A percentile compares a stretch with the other conserved stretches of the same genome.
Conservation (phyloP, 202 grass and related monocot species). For the Hordeum pubiflorum region DNA sequence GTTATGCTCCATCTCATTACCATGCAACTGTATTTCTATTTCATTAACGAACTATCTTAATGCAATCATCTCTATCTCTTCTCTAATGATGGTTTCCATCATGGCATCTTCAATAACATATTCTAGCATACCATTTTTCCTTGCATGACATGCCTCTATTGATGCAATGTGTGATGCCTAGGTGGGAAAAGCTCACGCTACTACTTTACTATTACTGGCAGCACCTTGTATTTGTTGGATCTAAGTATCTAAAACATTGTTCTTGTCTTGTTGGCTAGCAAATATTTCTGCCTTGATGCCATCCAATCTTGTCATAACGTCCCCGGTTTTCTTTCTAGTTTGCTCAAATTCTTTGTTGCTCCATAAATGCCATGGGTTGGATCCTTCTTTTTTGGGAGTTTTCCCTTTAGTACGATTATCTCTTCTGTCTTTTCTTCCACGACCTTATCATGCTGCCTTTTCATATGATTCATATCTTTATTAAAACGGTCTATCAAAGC, state of each 20-base stretch:
- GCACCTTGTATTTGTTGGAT: too few relatives aligned
- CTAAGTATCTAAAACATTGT: too few relatives aligned
- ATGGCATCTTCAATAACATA: too few relatives aligned
- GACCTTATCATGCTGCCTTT: conserved; percentile 44
- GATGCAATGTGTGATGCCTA: too few relatives aligned
- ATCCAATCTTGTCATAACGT: conserved; percentile 21
- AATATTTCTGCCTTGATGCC: too few relatives aligned
- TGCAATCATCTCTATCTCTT: too few relatives aligned
- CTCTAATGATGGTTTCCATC: too few relatives aligned
- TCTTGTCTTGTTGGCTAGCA: too few relatives aligned
- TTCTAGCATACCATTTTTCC: too few relatives aligned
- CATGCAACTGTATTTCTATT: conserved; percentile 19
- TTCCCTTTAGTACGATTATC: conserved; percentile 44
- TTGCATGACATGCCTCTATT: too few relatives aligned
- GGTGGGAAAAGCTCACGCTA: too few relatives aligned
- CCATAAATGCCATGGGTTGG: conserved; percentile 32
- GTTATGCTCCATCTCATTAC: conserved; percentile 16
- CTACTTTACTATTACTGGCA: too few relatives aligned
- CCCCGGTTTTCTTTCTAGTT: conserved; percentile 39
- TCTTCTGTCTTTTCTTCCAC: conserved; percentile 38
- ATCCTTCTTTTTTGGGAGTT: conserved; percentile 40
- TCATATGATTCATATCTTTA: conserved; percentile 46
- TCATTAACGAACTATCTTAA: conserved; percentile 14
- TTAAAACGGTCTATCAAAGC: conserved; percentile 39
- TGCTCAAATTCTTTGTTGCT: conserved; percentile 53